These are phyloP conservation scores for Thamnidium elegans DNA, from an alignment of 192 early-diverging fungal genomes.

Conservation along the genomic window DNA sequence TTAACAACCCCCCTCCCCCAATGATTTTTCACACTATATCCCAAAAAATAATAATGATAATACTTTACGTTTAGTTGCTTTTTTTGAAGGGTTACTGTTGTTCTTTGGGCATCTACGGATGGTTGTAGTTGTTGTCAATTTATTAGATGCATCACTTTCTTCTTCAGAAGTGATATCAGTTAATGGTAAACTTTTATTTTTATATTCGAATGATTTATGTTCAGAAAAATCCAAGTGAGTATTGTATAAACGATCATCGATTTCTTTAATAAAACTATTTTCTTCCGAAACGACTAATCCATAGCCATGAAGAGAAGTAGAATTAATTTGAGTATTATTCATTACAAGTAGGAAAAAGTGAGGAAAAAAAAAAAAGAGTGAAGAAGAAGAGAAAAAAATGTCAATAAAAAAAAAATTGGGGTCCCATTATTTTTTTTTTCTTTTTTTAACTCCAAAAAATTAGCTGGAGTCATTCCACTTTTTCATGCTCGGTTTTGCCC, in stretches of 20 bases:
- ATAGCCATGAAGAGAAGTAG: background rate
- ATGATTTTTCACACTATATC: background rate
- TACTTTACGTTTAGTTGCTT: constrained; percentile 4
- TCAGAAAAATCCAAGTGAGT: background rate
- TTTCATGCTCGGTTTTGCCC: constrained; percentile 3
- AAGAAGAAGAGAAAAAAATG: constrained; percentile 12
- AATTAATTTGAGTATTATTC: background rate
- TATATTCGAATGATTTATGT: background rate
- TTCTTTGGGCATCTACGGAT: constrained; percentile 4
- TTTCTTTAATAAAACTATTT: constrained; percentile 1
- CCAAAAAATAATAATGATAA: background rate
- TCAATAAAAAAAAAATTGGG: constrained; percentile 6
- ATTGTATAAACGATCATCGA: constrained; percentile 12
- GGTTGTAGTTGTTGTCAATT: background rate
- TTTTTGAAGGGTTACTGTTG: background rate
- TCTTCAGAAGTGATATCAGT: background rate
- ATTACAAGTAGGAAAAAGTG: background rate
- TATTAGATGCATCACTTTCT: background rate
- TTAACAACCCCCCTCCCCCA: background rate
- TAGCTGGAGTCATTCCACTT: background rate
- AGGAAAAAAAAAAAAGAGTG: background rate
- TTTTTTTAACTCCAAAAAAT: constrained; percentile 9
- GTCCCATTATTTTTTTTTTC: background rate
- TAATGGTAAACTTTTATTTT: no score
- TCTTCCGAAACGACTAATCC: background rate